A percentile compares a stretch with the other conserved stretches of the same genome.
phyloP scores from a whole-genome alignment of 768 basidiomycete genomes.

The Nidularia sp. region DNA sequence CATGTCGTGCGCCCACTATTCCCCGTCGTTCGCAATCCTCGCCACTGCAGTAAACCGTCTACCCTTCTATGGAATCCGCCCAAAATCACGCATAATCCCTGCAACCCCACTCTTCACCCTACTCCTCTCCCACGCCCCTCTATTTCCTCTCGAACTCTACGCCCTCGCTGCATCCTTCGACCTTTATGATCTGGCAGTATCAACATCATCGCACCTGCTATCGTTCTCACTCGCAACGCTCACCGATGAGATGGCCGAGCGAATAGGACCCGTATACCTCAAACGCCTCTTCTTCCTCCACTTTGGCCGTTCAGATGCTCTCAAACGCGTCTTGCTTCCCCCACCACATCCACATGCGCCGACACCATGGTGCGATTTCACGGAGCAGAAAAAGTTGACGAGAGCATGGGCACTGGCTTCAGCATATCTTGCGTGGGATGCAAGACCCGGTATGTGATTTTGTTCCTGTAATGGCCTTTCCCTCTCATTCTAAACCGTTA shows the following conservation, averaged over 20 bases:
- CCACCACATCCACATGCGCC: conserved; percentile 79
- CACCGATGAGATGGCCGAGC: conserved; percentile 64
- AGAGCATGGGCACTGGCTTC: conserved; percentile 81
- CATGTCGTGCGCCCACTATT: conserved; percentile 71
- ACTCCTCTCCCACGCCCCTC: conserved; percentile 64
- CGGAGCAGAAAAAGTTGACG: conserved; percentile 75
- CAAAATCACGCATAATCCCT: conserved; percentile 42
- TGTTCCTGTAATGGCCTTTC: neutral
- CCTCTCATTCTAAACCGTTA: conserved; percentile 20
- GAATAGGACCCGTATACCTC: conserved; percentile 73
- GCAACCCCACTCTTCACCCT: conserved; percentile 52
- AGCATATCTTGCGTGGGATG: conserved; percentile 83
- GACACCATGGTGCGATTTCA: conserved; percentile 61
- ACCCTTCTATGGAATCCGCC: conserved; percentile 54
- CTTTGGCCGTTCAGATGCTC: conserved; percentile 76
- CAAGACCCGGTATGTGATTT: conserved; percentile 58
- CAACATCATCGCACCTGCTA: conserved; percentile 71
- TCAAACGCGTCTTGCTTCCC: conserved; percentile 72
- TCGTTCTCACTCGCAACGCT: conserved; percentile 64
- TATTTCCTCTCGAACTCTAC: conserved; percentile 69
- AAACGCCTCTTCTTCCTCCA: conserved; percentile 83
- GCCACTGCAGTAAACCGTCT: conserved; percentile 53
- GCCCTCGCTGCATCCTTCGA: conserved; percentile 64
- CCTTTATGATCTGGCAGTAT: conserved; percentile 69
- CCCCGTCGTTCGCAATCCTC: conserved; percentile 60